Evolutionary conservation across 1,284 basidiomycete genomes (phyloP).

Genomic region (Gomphus bonarii): DNA sequence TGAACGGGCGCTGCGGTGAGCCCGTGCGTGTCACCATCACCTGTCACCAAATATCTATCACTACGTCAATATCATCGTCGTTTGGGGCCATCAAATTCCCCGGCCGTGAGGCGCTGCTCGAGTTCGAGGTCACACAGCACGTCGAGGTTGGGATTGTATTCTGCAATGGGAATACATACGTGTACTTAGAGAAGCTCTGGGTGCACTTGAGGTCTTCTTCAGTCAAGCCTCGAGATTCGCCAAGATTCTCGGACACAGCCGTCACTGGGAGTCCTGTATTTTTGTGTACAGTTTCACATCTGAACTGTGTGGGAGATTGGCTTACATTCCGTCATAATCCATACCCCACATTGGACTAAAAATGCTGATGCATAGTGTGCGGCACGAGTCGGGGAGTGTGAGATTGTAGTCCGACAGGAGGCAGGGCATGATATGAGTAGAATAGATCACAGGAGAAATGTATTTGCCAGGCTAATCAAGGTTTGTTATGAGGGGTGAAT

Average conservation of each 20-base stretch:
- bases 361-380: not conserved
- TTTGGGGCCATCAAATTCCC: not conserved
- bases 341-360: not conserved
- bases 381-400: not conserved
- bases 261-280: not conserved
- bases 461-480: not conserved
- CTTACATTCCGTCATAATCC: not conserved
- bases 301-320: not conserved
- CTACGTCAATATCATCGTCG: not conserved
- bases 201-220: not conserved
- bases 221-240: not conserved
- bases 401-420: not conserved
- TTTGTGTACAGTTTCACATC: too few relatives aligned
- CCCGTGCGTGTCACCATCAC: too few relatives aligned
- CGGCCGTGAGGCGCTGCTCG: not conserved
- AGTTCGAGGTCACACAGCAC: not conserved
- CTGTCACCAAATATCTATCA: too few relatives aligned
- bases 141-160: not conserved
- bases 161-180: not conserved
- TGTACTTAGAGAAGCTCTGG: conserved; percentile 1
- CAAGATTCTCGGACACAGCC: not conserved
- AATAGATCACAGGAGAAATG: not conserved
- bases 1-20: not conserved
- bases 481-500: too few relatives aligned
- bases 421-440: not conserved